These are phyloP conservation scores for Irpex sp. DNA, from an alignment of 1,284 basidiomycete species.

Conservation along the genomic window DNA sequence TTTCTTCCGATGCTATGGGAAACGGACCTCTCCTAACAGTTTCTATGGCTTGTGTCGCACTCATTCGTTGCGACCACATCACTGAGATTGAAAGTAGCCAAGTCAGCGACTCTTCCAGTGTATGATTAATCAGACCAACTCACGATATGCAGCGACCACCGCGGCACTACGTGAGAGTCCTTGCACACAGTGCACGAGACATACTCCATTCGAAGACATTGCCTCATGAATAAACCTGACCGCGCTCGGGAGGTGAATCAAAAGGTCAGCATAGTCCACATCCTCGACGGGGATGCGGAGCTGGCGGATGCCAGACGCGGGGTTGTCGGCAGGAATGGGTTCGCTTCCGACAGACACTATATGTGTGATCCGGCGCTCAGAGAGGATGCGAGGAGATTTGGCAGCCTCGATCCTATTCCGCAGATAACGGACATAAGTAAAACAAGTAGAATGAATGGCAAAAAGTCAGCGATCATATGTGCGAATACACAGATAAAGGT, in stretches of 20 bases:
- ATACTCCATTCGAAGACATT: constrained; percentile 59
- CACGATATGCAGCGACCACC: constrained; percentile 80
- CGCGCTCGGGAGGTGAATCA: constrained; percentile 73
- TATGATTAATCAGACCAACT: constrained; percentile 22
- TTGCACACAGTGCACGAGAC: constrained; percentile 83
- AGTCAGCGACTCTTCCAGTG: neutral
- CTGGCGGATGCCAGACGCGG: constrained; percentile 68
- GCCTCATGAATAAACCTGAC: constrained; percentile 81
- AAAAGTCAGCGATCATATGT: constrained; percentile 17
- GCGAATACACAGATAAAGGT: constrained; percentile 5
- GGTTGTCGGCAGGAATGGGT: constrained; percentile 68
- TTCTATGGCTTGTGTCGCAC: constrained; percentile 57
- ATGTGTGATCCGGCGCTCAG: constrained; percentile 73
- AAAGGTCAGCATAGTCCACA: constrained; percentile 79
- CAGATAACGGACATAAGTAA: constrained; percentile 21
- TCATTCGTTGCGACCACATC: constrained; percentile 65
- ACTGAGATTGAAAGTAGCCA: constrained; percentile 37
- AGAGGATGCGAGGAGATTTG: constrained; percentile 67
- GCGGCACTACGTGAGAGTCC: constrained; percentile 81
- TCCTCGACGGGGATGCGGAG: constrained; percentile 75
- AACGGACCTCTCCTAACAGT: constrained; percentile 57
- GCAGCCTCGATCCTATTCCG: constrained; percentile 61
- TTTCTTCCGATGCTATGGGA: neutral
- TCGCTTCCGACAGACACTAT: constrained; percentile 74
- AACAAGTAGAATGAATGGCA: constrained; percentile 12